Percentiles rank a stretch among this genome's conserved stretches.
Evolutionary conservation across 805 yeast species (phyloP).

Genomic region (Helenozyma rhizophorensis): DNA sequence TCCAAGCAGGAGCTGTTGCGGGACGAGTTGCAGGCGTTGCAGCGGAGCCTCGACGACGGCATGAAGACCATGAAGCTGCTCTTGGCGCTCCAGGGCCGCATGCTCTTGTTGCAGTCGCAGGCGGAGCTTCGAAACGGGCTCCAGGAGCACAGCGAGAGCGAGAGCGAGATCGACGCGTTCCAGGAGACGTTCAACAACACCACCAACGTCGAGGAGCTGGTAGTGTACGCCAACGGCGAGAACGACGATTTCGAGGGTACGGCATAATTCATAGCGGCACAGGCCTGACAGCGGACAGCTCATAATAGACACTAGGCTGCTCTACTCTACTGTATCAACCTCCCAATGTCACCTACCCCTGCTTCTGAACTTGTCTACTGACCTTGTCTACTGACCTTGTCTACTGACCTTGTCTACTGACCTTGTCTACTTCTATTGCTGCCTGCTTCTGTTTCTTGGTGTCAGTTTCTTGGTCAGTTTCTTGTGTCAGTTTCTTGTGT

Average conservation of each 20-base stretch:
- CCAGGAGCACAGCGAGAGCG: conserved; percentile 10
- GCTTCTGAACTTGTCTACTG: too few species aligned
- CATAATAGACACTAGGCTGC: too few species aligned
- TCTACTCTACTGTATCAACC: too few species aligned
- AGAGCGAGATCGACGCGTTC: conserved; percentile 13
- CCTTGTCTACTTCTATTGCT: too few species aligned
- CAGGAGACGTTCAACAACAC: conserved; percentile 19
- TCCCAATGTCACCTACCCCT: too few species aligned
- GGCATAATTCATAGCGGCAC: too few species aligned
- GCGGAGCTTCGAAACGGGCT: conserved; percentile 52
- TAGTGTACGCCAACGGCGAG: conserved; percentile 39
- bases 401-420: too few species aligned
- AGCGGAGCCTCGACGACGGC: conserved; percentile 51
- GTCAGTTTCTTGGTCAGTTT: too few species aligned
- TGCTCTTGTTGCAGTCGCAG: conserved; percentile 74
- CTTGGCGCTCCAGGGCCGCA: conserved; percentile 79
- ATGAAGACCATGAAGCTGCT: conserved; percentile 60
- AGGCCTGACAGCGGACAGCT: too few species aligned
- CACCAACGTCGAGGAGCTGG: conserved; percentile 23
- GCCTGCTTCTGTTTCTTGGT: too few species aligned
- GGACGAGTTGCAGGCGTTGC: conserved; percentile 53
- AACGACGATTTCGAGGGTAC: conserved; percentile 29
- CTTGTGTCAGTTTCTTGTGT: too few species aligned
- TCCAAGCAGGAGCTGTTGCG: conserved; percentile 49
- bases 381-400: too few species aligned